phyloP scores from a whole-genome alignment of 140 eudicot genomes.

The Erigeron philadelphicus region DNA sequence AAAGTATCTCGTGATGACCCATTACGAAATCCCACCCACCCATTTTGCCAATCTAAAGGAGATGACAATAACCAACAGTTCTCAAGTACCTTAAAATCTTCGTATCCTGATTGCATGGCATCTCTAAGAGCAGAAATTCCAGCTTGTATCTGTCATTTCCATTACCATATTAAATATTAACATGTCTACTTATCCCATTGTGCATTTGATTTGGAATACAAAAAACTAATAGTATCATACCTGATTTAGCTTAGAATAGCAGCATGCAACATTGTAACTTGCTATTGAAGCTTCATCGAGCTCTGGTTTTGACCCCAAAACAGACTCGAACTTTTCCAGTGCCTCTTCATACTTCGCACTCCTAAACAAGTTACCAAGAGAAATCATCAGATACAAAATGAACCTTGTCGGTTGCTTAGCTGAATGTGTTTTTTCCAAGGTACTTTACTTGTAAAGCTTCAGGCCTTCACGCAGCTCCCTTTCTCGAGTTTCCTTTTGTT shows the following conservation, averaged over 20 bases:
- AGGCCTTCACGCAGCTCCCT: constrained; percentile 89
- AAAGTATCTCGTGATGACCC: background rate
- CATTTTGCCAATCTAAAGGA: background rate
- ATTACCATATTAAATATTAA: constrained; percentile 15
- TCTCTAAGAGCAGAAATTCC: constrained; percentile 90
- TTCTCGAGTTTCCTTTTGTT: constrained; percentile 68
- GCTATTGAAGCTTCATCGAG: constrained; percentile 74
- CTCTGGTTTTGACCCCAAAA: constrained; percentile 77
- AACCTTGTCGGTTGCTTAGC: background rate
- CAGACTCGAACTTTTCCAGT: constrained; percentile 87
- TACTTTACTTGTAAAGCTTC: constrained; percentile 68
- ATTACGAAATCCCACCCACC: background rate
- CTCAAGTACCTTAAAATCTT: constrained; percentile 77
- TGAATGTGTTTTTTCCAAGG: constrained; percentile 4
- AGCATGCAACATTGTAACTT: constrained; percentile 94
- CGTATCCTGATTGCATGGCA: constrained; percentile 72
- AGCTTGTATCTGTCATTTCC: constrained; percentile 62
- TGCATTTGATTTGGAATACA: background rate
- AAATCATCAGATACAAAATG: constrained; percentile 1
- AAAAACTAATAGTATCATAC: constrained; percentile 26
- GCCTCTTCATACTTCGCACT: constrained; percentile 80
- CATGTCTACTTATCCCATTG: background rate
- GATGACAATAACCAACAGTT: background rate
- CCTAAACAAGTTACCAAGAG: constrained; percentile 38
- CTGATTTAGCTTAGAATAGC: constrained; percentile 91